These are phyloP conservation scores for Moricandia arvensis DNA, from an alignment of 345 rosid species.

Conservation along the genomic window DNA sequence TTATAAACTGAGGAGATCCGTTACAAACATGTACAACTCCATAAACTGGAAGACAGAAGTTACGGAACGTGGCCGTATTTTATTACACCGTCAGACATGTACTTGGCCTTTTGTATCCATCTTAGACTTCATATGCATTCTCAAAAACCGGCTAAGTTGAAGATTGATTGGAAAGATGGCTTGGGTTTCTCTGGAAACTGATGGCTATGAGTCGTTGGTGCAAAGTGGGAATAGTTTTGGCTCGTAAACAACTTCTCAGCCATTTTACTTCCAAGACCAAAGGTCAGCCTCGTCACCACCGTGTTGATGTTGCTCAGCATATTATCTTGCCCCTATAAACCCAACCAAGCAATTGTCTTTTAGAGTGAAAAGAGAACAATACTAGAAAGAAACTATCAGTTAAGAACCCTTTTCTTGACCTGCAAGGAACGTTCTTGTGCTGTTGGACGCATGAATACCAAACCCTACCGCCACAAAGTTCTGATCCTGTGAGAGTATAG, in stretches of 20 bases:
- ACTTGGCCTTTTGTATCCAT: background rate
- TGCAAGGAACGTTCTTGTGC: conserved; percentile 52
- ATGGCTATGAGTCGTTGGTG: conserved; percentile 9
- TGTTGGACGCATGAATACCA: conserved; percentile 41
- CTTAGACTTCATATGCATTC: background rate
- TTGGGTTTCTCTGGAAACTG: conserved; percentile 12
- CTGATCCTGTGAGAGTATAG: conserved; percentile 29
- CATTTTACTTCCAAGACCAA: conserved; percentile 16
- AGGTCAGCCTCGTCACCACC: conserved; percentile 26
- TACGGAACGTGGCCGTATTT: background rate
- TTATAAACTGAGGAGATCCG: conserved; percentile 19
- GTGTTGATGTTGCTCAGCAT: conserved; percentile 15
- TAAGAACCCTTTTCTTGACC: conserved; percentile 23
- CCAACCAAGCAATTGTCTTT: background rate
- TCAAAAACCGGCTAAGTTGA: conserved; percentile 29
- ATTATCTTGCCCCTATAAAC: conserved; percentile 34
- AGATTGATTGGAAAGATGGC: conserved; percentile 28
- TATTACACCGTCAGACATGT: background rate
- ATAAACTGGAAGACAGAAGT: background rate
- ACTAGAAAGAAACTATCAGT: background rate
- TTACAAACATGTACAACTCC: conserved; percentile 14
- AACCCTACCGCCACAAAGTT: conserved; percentile 41
- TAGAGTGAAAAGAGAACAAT: background rate
- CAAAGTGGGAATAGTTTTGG: conserved; percentile 34
- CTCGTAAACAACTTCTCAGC: conserved; percentile 33